Base-by-base conservation (phyloP, 2,329 filamentous ascomycete species). In the Diaporthe velutina region DNA sequence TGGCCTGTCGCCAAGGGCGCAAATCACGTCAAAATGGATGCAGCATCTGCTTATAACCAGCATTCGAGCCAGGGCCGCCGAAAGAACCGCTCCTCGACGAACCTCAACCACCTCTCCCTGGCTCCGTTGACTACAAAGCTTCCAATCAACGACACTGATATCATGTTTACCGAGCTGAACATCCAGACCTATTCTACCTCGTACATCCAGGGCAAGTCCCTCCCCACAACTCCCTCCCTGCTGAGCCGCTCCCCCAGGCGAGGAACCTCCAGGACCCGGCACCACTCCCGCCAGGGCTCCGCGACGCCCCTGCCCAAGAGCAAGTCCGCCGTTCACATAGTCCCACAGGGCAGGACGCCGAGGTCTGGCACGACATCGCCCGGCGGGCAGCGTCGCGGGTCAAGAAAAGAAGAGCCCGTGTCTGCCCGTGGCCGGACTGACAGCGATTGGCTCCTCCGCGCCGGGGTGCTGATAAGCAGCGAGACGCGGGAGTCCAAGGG, bases 401-500 rank as follows among this genome's bases (percentile, higher is more conserved):
- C 52, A 80, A 81, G 72, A 80, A 75, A 70, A 81, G 76, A 75
- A 19, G 60, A 70, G 25, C 5, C 54, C 13, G 79, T 71, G 66
- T 76, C 52, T 68, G 77, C 70, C 50, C 76, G 80, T 45, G 85
- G 88, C 76, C 82, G 82, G 50, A 84, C 84, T 73, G 88, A 92
- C 78, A 90, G 88, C 73, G 91, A 93, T 82, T 94, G 92, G 92
- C 83, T 94, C 60, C 85, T 92, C 33, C 88, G 91, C 40, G 88
- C 91, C 0, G 92, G 91, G 61, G 90, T 90, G 9, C 80, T 92
- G 61, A 89, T 94, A 78, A 89, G 89, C 73, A 88, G 87, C 70
- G 90, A 92, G 80, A 86, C 91, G 25, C 86, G 92, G 73, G 92
- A 94, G 80, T 91, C 86, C 79, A 93, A 93, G 82, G 92, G 92